Conservation (phyloP, 495 filamentous ascomycete species). For the Aspergillus heteromorphus region DNA sequence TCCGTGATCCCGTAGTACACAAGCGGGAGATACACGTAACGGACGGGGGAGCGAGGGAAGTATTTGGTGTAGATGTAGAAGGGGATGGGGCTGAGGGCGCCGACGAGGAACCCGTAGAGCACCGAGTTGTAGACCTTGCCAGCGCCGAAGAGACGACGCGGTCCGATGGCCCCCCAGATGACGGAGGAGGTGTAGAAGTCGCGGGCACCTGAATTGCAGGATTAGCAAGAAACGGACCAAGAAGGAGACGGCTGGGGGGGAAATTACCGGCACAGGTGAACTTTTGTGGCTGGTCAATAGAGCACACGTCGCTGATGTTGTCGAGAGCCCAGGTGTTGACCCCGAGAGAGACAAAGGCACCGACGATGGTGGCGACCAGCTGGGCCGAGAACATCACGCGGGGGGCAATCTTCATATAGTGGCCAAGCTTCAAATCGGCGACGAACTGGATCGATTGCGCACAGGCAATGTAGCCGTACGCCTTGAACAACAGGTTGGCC, state of each 20-base stretch:
- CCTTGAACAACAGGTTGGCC: conserved; percentile 62
- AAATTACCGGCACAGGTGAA: conserved; percentile 25
- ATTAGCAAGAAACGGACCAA: conserved; percentile 16
- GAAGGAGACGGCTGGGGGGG: not conserved
- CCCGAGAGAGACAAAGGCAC: conserved; percentile 31
- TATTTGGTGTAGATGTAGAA: conserved; percentile 45
- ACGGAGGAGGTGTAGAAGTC: conserved; percentile 34
- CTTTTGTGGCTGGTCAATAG: conserved; percentile 22
- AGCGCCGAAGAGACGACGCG: conserved; percentile 16
- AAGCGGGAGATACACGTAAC: not conserved
- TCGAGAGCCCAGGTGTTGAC: conserved; percentile 38
- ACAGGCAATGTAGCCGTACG: conserved; percentile 56
- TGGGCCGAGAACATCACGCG: conserved; percentile 34
- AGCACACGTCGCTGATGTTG: conserved; percentile 32
- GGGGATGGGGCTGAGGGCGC: conserved; percentile 29
- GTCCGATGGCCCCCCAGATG: conserved; percentile 38
- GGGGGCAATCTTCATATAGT: conserved; percentile 38
- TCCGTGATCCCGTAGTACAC: not conserved
- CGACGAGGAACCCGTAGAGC: conserved; percentile 29
- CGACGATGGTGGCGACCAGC: conserved; percentile 32
- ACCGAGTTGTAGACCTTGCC: conserved; percentile 22
- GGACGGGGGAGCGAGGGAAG: not conserved
- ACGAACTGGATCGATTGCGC: conserved; percentile 38
- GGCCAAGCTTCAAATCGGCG: conserved; percentile 38
- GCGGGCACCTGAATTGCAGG: conserved; percentile 19